Base-by-base conservation (phyloP, 2,329 filamentous ascomycete species). In the Cyphellophora attinorum region DNA sequence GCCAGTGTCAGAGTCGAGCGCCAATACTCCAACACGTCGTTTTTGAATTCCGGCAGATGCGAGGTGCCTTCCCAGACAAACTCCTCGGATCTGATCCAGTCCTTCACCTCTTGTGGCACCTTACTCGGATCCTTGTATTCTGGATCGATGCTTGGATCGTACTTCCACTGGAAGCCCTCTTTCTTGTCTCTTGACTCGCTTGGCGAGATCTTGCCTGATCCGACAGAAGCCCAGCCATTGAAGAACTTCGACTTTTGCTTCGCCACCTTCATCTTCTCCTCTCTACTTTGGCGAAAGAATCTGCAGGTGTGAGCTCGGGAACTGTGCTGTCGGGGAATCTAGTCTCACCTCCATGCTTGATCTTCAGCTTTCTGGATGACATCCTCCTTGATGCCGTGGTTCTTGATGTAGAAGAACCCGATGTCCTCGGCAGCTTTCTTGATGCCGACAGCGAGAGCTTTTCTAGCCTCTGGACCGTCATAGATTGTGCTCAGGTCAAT, bases 1-100 rank as follows among this genome's bases (percentile, higher is more conserved):
- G 72, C 66, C 2, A 78, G 57, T 1, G 44, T 55, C 8, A 78
- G 56, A 23, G 67, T 68, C 5, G 58, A 52, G 13, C 55, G 49
- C 59, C 67, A 74, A 46, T 75, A 72, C 1, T 45, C 44, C 6
- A 71, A 45, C 3, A 64, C 53, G 11, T 64, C 61, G 0, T 60
- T 42, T 42, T 68, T 66, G 53, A 77, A 74, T 3, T 53, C 50
- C 5, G 48, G 49, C 5, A 52, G 33, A 11, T 47, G 62, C 2
- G 51, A 46, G 1, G 68, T 73, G 10, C 57, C 59, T 27, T 67
- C 58, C 70, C 71, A 76, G 11, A 71, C 60, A 28, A 68, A 71
- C 2, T 70, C 61, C 40, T 74, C 68, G 3, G 57, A 58, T 2
- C 35, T 8, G 47, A 47, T 48, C 49, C 50, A 2, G 45, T 27